Evolutionary conservation across 805 yeast species (phyloP), one percentile per base, ranked within the genome.

Genomic region (Teunomyces barrocoloradensis): DNA sequence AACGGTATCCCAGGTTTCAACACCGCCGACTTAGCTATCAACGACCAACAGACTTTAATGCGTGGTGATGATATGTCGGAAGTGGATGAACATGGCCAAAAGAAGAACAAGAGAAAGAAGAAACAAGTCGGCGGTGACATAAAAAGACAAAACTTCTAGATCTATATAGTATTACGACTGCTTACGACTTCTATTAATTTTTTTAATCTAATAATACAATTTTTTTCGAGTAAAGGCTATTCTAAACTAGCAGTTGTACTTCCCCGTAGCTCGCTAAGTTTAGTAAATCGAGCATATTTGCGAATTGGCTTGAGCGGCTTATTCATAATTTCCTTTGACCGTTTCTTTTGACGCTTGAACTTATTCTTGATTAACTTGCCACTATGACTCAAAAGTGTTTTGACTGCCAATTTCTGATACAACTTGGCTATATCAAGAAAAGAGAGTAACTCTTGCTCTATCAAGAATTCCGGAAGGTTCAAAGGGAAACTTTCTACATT

Each of bases 1-100:
- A 74, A 80, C 46, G 94, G 94, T 1, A 78, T 88, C 12, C 89
- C 91, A 0, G 95, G 92, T 0, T 86, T 87, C 59, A 87, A 85
- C 54, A 69, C 86, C 7, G 68, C 81, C 3, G 79, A 82, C 51
- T 74, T 88, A 57, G 94, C 87, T 3, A 75, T 83, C 43, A 77
- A 77, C 43, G 84, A 75, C 44, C 74, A 68, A 53, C 70, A 68
- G 40, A 62, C 69, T 18, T 54, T 68, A 32, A 69, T 66, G 63
- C 60, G 76, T 49, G 66, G 72, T 11, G 77, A 73, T 42, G 76
- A 71, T 47, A 62, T 65, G 53, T 60, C 63, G 6, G 75, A 70
- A 23, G 61, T 58, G 38, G 77, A 73, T 40, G 76, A 73, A 29
- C 55, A 53, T 48, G 69, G 66, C 35, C 53, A 53, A n/a, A 54